Percentiles rank a stretch among this genome's conserved stretches.
Conservation (phyloP, 768 basidiomycete species). For the Gyrodon lividus region DNA sequence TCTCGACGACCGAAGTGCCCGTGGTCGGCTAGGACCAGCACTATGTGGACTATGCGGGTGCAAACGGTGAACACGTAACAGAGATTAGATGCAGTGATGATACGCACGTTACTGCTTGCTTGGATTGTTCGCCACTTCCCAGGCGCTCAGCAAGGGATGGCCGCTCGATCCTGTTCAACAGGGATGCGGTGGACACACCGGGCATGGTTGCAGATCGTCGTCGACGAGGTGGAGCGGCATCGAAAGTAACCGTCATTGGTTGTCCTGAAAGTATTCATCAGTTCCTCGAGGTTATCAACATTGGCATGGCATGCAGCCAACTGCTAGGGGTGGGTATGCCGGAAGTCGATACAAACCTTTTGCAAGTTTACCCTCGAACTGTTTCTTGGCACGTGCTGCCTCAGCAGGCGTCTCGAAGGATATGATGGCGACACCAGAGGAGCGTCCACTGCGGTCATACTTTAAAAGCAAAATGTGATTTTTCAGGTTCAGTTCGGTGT, state of each 20-base stretch:
- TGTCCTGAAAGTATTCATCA: constrained; percentile 52
- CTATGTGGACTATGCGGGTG: constrained; percentile 8
- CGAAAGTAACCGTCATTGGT: constrained; percentile 71
- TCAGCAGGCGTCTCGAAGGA: constrained; percentile 76
- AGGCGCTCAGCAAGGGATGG: constrained; percentile 68
- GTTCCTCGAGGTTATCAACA: not conserved
- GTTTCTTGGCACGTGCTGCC: constrained; percentile 80
- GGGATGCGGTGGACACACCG: constrained; percentile 47
- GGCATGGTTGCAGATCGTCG: constrained; percentile 49
- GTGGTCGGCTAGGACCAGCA: constrained; percentile 46
- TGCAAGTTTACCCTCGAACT: constrained; percentile 82
- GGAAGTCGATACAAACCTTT: constrained; percentile 63
- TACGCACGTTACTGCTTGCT: constrained; percentile 14
- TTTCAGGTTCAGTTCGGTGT: constrained; percentile 59
- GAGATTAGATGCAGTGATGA: not conserved
- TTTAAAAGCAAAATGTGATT: constrained; percentile 51
- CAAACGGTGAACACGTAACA: not conserved
- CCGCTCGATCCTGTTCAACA: constrained; percentile 76
- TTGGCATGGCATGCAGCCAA: not conserved
- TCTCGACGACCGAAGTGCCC: constrained; percentile 27
- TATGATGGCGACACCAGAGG: constrained; percentile 78
- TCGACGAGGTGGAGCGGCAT: constrained; percentile 45
- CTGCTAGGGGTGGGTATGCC: no score
- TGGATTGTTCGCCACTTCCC: constrained; percentile 41
- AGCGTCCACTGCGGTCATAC: constrained; percentile 97